Evolutionary conservation across 305 asterid genomes (phyloP), one percentile per base, ranked within the genome.

Genomic region (Fraxinus ornus): DNA sequence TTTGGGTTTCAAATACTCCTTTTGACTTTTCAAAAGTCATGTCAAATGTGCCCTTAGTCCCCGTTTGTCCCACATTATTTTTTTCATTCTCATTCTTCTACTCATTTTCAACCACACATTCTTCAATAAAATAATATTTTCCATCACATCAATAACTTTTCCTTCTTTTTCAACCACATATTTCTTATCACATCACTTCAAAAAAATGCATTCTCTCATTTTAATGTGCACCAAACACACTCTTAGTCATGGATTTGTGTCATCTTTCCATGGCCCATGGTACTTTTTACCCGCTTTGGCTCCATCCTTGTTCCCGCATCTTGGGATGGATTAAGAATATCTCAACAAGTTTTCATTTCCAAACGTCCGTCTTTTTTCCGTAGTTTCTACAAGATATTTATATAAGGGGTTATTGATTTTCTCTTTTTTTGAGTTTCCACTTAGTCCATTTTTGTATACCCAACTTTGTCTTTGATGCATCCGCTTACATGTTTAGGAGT

Each of bases 391-490:
- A 33, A 64, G 37, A 44, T 37, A 17, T 75, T 77, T 41, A 72
- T 37, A 10, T 1, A 4, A 80, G 70, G 35, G 71, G 17, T 33
- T 19, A 55, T n/a, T n/a, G 66, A 49, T 13, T 76, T 47, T 74
- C 37, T 49, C 49, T 49, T 15, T 47, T 24, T 64, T 57, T 32
- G 26, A 76, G 49, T 15, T 41, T 75, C 75, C 57, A 19, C 33
- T 33, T 26, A 35, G 5, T 15, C 77, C 28, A 35, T 30, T 10
- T 32, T 80, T 82, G 52, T 62, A 78, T 73, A 32, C 52, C 49
- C 66, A 78, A 55, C 47, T 55, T 78, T 68, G 79, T 66, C 22
- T 9, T 30, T 24, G 82, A 81, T 71, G 41, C 71, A 30, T 73
- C 17, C 64, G 55, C 78, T 17, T 55, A 41, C 33, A 68, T 37